Percentiles rank a stretch among this genome's conserved stretches.
These are phyloP conservation scores for Ciborinia camelliae DNA, from an alignment of 2,329 filamentous ascomycete species.

Conservation along the genomic window DNA sequence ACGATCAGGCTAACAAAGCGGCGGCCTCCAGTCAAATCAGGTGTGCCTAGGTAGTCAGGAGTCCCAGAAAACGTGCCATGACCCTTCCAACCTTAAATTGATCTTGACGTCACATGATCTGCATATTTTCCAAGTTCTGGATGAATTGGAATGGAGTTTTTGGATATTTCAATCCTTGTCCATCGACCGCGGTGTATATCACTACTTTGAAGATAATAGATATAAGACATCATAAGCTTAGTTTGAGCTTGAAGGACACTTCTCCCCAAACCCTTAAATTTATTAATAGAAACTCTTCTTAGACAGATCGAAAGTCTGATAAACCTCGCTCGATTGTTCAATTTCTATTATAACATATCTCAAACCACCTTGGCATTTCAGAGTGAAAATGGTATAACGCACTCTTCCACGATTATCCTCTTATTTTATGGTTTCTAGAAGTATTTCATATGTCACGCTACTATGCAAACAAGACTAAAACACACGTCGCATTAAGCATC, in stretches of 20 bases:
- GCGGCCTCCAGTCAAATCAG: too few relatives aligned
- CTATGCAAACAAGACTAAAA: background rate
- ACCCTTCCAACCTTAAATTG: too few relatives aligned
- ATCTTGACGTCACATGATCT: conserved; percentile 6
- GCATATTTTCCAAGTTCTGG: background rate
- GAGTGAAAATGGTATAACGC: background rate
- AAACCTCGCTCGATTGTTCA: background rate
- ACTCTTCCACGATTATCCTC: background rate
- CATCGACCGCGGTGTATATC: background rate
- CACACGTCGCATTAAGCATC: background rate
- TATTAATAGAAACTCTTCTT: conserved; percentile 8
- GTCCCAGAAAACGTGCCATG: too few relatives aligned
- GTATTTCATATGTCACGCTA: background rate
- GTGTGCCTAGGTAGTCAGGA: background rate
- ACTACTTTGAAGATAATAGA: background rate
- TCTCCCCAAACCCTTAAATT: background rate
- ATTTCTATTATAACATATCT: background rate
- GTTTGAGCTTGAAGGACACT: background rate
- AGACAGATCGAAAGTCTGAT: background rate
- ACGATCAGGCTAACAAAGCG: too few relatives aligned
- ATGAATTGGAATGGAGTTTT: background rate
- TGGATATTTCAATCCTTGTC: background rate
- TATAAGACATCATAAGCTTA: too few relatives aligned
- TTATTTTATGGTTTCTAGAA: background rate
- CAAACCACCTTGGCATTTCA: conserved; percentile 1